Percentiles rank a stretch among this genome's conserved stretches.
These are phyloP conservation scores for Pleurotus sapidus DNA, from an alignment of 768 basidiomycete genomes.

Conservation along the genomic window DNA sequence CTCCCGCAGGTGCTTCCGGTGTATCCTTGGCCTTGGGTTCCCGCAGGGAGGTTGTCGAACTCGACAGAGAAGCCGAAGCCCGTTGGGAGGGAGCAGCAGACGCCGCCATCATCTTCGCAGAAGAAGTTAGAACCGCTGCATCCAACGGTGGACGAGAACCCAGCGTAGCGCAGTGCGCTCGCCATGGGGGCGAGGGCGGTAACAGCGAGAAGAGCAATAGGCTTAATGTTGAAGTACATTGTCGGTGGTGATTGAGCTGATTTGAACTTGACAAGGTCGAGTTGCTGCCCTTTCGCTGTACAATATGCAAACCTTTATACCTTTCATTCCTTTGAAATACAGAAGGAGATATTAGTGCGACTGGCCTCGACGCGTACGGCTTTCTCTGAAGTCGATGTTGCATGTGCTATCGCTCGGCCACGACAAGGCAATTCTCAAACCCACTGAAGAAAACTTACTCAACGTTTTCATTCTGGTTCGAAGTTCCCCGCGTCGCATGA, in stretches of 20 bases:
- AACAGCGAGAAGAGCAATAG: not conserved
- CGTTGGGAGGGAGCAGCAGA: conserved; percentile 2
- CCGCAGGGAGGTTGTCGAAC: conserved; percentile 2
- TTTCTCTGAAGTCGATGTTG: too few relatives aligned
- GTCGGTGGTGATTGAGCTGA: not conserved
- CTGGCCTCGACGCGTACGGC: too few relatives aligned
- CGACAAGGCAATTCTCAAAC: too few relatives aligned
- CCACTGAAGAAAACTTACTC: too few relatives aligned
- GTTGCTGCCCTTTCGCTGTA: too few relatives aligned
- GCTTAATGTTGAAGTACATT: not conserved
- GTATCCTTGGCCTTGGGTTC: conserved; percentile 7
- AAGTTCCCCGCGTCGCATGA: too few relatives aligned
- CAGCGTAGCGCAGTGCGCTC: conserved; percentile 7
- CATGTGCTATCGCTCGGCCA: too few relatives aligned
- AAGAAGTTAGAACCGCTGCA: conserved; percentile 6
- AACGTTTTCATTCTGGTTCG: too few relatives aligned
- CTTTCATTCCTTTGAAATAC: too few relatives aligned
- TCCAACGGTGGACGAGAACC: conserved; percentile 2
- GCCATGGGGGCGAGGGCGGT: conserved; percentile 5
- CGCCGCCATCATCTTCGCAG: conserved; percentile 2
- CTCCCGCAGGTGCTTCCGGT: conserved; percentile 1
- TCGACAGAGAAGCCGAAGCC: conserved; percentile 8
- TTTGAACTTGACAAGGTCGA: too few relatives aligned
- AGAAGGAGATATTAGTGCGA: too few relatives aligned
- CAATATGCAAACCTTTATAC: too few relatives aligned